Conservation (phyloP, 1,139 yeast species). For the Nakaseomyces bracarensis region DNA sequence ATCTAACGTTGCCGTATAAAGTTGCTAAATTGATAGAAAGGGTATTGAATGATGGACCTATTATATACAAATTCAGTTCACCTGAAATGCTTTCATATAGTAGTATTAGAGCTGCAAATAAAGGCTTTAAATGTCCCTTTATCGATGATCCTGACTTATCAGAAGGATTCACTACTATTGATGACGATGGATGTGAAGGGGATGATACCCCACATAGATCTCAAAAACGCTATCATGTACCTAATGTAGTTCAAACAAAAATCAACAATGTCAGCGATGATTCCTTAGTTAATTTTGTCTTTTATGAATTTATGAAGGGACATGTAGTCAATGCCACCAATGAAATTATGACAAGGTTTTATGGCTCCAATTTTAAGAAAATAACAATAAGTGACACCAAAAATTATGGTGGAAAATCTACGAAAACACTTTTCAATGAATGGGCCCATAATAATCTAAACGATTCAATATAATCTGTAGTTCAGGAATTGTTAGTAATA, state of each 20-base stretch:
- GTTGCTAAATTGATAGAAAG: conserved; percentile 28
- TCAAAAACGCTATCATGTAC: conserved; percentile 50
- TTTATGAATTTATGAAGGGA: conserved; percentile 64
- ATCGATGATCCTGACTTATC: conserved; percentile 22
- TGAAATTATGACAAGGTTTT: conserved; percentile 23
- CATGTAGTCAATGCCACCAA: conserved; percentile 54
- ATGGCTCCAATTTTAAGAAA: conserved; percentile 10
- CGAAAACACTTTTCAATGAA: conserved; percentile 42
- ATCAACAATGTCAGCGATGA: conserved; percentile 22
- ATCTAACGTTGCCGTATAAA: conserved; percentile 28
- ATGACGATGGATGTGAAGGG: conserved; percentile 77
- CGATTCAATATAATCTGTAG: neutral
- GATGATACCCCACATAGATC: conserved; percentile 80
- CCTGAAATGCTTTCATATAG: conserved; percentile 10
- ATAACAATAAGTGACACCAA: conserved; percentile 30
- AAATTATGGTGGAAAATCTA: conserved; percentile 44
- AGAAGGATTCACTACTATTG: conserved; percentile 69
- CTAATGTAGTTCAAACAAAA: conserved; percentile 60
- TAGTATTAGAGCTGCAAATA: neutral
- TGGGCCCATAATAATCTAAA: conserved; percentile 11
- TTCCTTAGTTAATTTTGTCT: conserved; percentile 57
- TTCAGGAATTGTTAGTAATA: neutral
- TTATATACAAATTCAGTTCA: conserved; percentile 17
- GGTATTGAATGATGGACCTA: conserved; percentile 27
- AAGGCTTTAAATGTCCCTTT: conserved; percentile 23